Conservation (phyloP, 352 stramenopile genomes). For the Globisporangium camurandrum region DNA sequence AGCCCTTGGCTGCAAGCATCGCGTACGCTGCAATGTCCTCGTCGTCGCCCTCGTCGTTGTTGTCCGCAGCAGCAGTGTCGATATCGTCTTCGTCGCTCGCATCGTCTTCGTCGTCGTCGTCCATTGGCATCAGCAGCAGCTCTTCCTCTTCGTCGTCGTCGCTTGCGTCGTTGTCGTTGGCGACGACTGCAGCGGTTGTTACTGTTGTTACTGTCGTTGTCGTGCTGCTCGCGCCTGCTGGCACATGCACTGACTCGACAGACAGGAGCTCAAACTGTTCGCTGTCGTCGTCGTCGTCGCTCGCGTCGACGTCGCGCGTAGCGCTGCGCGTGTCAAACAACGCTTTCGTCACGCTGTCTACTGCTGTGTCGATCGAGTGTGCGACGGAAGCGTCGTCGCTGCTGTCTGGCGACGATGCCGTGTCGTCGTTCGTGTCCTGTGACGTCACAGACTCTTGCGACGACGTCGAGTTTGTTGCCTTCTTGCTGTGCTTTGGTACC, state of each 20-base stretch:
- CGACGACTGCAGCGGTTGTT: no score
- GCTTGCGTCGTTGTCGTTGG: no score
- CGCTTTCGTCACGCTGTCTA: slow-evolving; percentile 5
- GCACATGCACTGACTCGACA: slow-evolving; percentile 1
- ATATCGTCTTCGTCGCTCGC: slow-evolving; percentile 16
- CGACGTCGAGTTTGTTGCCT: slow-evolving; percentile 2
- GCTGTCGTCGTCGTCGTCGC: not conserved
- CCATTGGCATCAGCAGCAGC: slow-evolving; percentile 11
- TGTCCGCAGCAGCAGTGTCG: slow-evolving; percentile 2
- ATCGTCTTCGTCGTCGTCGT: slow-evolving; percentile 32
- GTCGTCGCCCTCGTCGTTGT: slow-evolving; percentile 18
- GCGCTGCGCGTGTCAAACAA: slow-evolving; percentile 1
- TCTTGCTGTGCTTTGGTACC: slow-evolving; percentile 2
- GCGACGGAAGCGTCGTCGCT: no score
- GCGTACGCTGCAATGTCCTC: slow-evolving; percentile 50
- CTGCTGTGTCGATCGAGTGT: slow-evolving; percentile 3
- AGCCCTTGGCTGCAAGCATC: slow-evolving; percentile 36
- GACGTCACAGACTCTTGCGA: not conserved
- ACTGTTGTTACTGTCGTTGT: no score
- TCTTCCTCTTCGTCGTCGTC: slow-evolving; percentile 7
- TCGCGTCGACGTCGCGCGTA: not conserved
- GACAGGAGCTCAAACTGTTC: not conserved
- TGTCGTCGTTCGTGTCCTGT: not conserved
- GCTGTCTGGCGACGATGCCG: no score
- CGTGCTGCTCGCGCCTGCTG: no score